Base-by-base conservation (phyloP, 108 stramenopile species). In the Nannochloropsis gaditana region DNA sequence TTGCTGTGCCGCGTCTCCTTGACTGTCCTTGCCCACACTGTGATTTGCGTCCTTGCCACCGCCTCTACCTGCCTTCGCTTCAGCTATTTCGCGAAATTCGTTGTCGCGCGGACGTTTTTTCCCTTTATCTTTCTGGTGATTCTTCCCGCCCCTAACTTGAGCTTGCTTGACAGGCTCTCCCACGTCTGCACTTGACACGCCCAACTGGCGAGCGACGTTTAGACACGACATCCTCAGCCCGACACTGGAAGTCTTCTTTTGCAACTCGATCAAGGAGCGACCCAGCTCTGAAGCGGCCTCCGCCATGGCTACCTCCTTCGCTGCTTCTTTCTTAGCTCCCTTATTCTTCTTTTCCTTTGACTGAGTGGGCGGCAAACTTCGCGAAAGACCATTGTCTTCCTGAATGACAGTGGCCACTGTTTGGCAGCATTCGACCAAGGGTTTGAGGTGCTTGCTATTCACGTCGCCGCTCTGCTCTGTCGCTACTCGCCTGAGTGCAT, bases 361-460 rank as follows among this genome's bases (percentile, higher is more conserved):
- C 59, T 73, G 59, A 15, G 2, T 73, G 19, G 15, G 59, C 59
- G 15, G 59, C 6, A n/a, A n/a, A 3, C 59, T 31, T 31, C 31
- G 31, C 31, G 31, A 31, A 31, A 31, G 31, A 31, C 59, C 59
- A 4, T 3, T n/a, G 19, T 6, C 6, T 15, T 73, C 59, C 8
- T 73, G 15, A 15, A 73, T n/a, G 19, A 8, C 59, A 73, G 59
- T 73, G 0, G 59, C 59, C 59, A 73, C 59, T n/a, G 59, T n/a
- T n/a, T 73, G 59, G n/a, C 59, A 73, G 59, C 59, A 73, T n/a
- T 73, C 59, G 59, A 73, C 8, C 59, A 73, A 73, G 8, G 59
- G 59, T n/a, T 73, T 73, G 6, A 73, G 59, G 19, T n/a, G 2
- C 59, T 73, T 73, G n/a, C 59, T 73, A 8, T 73, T 73, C 59